Evolutionary conservation across 1,284 basidiomycete species (phyloP).

Genomic region (Ganoderma meredithae): DNA sequence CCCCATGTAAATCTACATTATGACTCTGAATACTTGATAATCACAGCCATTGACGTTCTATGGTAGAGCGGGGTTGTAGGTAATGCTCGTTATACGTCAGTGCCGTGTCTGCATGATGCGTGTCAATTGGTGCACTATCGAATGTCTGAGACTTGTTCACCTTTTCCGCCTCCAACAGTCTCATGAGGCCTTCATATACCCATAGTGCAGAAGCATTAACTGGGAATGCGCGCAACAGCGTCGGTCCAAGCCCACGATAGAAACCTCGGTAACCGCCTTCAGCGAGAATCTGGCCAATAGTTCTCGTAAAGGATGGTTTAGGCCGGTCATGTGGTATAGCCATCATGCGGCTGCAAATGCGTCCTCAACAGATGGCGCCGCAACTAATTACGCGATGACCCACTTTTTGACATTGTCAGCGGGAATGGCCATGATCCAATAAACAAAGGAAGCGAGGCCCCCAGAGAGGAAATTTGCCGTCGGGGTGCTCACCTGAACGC

Average conservation of each 20-base stretch:
- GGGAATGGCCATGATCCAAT: constrained; percentile 76
- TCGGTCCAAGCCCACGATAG: constrained; percentile 67
- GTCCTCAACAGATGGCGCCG: not conserved
- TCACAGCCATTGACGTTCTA: not conserved
- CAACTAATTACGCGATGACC: constrained; percentile 21
- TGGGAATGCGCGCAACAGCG: constrained; percentile 73
- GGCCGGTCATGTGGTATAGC: constrained; percentile 52
- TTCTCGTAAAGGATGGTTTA: constrained; percentile 55
- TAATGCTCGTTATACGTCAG: not conserved
- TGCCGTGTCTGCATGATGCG: constrained; percentile 15
- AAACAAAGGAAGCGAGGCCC: constrained; percentile 67
- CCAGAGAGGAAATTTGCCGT: constrained; percentile 76
- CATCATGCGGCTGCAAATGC: constrained; percentile 65
- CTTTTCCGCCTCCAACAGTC: constrained; percentile 70
- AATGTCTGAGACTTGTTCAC: constrained; percentile 39
- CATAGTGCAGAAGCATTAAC: constrained; percentile 76
- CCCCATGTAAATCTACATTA: not conserved
- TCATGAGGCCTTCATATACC: constrained; percentile 75
- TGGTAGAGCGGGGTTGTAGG: not conserved
- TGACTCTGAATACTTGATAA: not conserved
- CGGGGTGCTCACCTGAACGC: constrained; percentile 63
- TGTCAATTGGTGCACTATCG: constrained; percentile 14
- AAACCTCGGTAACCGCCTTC: constrained; percentile 64
- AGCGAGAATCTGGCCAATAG: constrained; percentile 57
- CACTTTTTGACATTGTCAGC: constrained; percentile 84